Conservation (phyloP, 305 asterid genomes). For the Rubia tinctorum region DNA sequence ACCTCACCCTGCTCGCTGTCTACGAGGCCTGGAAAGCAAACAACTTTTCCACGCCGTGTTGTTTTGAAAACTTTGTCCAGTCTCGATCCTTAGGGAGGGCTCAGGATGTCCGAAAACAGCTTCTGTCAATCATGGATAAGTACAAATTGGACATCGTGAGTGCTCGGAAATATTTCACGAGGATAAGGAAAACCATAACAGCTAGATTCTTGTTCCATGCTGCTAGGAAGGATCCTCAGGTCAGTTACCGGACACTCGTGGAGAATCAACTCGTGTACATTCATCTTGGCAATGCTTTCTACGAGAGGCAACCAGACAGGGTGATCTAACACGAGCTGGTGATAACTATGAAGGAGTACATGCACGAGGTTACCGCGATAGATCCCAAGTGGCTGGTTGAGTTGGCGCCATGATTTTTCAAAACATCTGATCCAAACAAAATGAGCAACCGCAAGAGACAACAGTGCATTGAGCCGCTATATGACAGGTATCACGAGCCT, state of each 20-base stretch:
- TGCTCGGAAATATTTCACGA: slow-evolving; percentile 76
- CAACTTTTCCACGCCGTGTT: slow-evolving; percentile 84
- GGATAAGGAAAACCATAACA: slow-evolving; percentile 74
- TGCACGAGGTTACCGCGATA: slow-evolving; percentile 79
- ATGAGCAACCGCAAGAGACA: slow-evolving; percentile 95
- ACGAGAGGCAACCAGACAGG: slow-evolving; percentile 91
- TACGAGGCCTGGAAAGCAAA: slow-evolving; percentile 95
- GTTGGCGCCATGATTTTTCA: slow-evolving; percentile 84
- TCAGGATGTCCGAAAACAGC: slow-evolving; percentile 88
- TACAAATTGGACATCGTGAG: slow-evolving; percentile 76
- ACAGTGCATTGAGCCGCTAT: slow-evolving; percentile 81
- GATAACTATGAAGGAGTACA: slow-evolving; percentile 85
- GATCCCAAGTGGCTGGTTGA: slow-evolving; percentile 93
- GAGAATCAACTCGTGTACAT: slow-evolving; percentile 90
- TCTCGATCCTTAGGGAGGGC: slow-evolving; percentile 77
- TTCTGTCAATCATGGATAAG: slow-evolving; percentile 90
- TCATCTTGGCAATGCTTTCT: slow-evolving; percentile 86
- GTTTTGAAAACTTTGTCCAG: slow-evolving; percentile 87
- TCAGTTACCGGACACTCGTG: slow-evolving; percentile 73
- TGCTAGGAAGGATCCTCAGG: slow-evolving; percentile 94
- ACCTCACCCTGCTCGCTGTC: slow-evolving; percentile 80
- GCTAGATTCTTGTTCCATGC: slow-evolving; percentile 93
- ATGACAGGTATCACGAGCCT: slow-evolving; percentile 86
- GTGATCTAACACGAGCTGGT: slow-evolving; percentile 83
- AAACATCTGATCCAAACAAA: slow-evolving; percentile 78